Conservation (phyloP, 345 rosid genomes). For the Murraya koenigii region DNA sequence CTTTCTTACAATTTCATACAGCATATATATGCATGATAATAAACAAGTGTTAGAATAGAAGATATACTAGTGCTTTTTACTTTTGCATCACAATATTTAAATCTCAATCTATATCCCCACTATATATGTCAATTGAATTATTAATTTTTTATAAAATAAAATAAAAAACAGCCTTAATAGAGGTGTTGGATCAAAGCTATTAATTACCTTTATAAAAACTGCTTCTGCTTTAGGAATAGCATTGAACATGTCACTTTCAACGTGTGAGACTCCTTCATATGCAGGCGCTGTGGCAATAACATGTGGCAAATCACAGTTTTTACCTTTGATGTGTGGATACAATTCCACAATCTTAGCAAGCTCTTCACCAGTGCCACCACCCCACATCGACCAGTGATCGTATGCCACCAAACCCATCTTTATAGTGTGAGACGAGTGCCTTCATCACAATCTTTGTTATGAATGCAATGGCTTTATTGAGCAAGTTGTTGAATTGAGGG, state of each 20-base stretch:
- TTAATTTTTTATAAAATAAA: too few species aligned
- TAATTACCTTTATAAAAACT: slow-evolving; percentile 23
- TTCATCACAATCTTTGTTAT: slow-evolving; percentile 3
- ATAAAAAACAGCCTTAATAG: too few species aligned
- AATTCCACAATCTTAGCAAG: slow-evolving; percentile 15
- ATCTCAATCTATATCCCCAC: too few species aligned
- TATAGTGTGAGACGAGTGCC: neutral
- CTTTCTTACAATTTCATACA: too few species aligned
- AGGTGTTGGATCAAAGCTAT: slow-evolving; percentile 1
- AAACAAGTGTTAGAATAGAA: too few species aligned
- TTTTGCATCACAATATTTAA: too few species aligned
- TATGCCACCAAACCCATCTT: neutral
- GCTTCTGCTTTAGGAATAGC: too few species aligned
- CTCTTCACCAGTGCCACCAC: slow-evolving; percentile 19
- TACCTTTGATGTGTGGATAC: slow-evolving; percentile 19
- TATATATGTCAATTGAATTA: too few species aligned
- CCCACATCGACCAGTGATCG: slow-evolving; percentile 22
- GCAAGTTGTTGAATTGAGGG: neutral
- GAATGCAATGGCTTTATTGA: slow-evolving; percentile 1
- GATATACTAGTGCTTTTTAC: too few species aligned
- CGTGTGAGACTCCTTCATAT: neutral
- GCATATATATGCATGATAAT: too few species aligned
- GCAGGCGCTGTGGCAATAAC: slow-evolving; percentile 32
- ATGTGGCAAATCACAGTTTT: slow-evolving; percentile 41
- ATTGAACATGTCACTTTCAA: too few species aligned